phyloP scores from a whole-genome alignment of 768 basidiomycete genomes.

The Inosperma sp. region DNA sequence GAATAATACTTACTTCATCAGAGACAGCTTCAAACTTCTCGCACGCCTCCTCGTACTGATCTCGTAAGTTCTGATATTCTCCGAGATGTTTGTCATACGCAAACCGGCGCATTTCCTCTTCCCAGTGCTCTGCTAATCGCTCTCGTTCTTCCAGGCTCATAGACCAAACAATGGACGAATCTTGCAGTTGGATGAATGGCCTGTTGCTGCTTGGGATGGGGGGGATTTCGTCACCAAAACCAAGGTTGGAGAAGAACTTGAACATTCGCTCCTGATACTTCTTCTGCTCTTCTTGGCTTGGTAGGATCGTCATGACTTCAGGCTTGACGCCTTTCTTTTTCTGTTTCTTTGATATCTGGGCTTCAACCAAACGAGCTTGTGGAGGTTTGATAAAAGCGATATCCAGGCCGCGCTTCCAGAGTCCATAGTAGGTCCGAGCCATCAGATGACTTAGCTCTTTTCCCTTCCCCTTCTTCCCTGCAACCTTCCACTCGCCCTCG shows the following conservation, averaged over 20 bases:
- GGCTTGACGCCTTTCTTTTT: background rate
- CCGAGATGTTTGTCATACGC: conserved; percentile 19
- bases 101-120: conserved; percentile 34
- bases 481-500: conserved; percentile 8
- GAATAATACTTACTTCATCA: conserved; percentile 46
- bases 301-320: background rate
- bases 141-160: conserved; percentile 49
- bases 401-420: conserved; percentile 48
- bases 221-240: background rate
- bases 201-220: background rate
- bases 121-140: conserved; percentile 44
- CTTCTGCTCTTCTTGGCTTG: background rate
- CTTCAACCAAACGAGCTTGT: background rate
- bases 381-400: conserved; percentile 39
- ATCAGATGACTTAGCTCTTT: conserved; percentile 17
- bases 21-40: conserved; percentile 41
- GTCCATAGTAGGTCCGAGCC: conserved; percentile 37
- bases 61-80: conserved; percentile 40
- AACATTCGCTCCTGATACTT: conserved; percentile 1
- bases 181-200: conserved; percentile 25
- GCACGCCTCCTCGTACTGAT: conserved; percentile 29
- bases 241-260: conserved; percentile 8
- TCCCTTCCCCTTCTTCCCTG: conserved; percentile 14
- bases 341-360: background rate
- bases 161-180: conserved; percentile 42